Conservation (phyloP, 164 flowering plant species). For the Pachysandra terminalis region DNA sequence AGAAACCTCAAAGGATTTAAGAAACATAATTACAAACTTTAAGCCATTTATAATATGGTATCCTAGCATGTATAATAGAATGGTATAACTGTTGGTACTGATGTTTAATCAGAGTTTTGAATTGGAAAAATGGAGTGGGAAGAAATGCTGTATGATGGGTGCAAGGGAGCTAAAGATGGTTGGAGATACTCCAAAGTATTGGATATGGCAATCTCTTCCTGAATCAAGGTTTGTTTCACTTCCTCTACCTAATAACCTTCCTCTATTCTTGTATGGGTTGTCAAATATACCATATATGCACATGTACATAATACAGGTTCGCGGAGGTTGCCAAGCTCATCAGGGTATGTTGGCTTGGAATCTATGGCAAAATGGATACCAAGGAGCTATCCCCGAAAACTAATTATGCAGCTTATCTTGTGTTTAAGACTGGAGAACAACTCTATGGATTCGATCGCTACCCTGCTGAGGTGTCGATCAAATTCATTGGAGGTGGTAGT, state of each 20-base stretch:
- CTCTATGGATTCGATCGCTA: conserved; percentile 36
- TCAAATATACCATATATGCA: neutral
- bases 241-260: neutral
- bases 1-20: too few species aligned
- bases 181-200: conserved; percentile 30
- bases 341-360: conserved; percentile 39
- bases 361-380: conserved; percentile 27
- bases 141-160: conserved; percentile 39
- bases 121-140: conserved; percentile 35
- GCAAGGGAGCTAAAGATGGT: conserved; percentile 49
- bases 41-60: too few species aligned
- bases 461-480: conserved; percentile 28
- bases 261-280: neutral
- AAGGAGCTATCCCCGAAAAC: conserved; percentile 36
- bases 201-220: conserved; percentile 43
- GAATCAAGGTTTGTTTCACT: conserved; percentile 35
- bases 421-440: conserved; percentile 25
- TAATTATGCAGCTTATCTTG: conserved; percentile 33
- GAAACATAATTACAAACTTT: too few species aligned
- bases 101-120: conserved; percentile 31
- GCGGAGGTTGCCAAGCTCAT: conserved; percentile 35
- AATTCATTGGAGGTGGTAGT: conserved; percentile 19
- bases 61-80: too few species aligned
- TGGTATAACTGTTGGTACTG: neutral
- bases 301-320: conserved; percentile 33